Evolutionary conservation across 2,329 filamentous ascomycete species (phyloP).

Genomic region (Lachnellula subtilissima): DNA sequence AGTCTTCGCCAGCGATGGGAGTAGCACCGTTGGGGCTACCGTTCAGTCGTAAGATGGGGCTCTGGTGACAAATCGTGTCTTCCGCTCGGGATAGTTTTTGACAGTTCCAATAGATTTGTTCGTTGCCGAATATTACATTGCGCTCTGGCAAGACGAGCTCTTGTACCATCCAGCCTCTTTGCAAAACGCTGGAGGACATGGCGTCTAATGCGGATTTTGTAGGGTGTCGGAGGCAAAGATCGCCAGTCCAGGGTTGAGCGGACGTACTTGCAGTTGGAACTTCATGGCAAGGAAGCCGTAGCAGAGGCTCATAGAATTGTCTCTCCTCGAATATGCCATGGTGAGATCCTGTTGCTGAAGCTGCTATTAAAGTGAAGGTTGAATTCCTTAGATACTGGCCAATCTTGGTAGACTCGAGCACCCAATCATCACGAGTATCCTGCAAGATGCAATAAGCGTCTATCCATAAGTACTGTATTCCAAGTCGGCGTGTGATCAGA

Average conservation of each 20-base stretch:
- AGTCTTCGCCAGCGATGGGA: not conserved
- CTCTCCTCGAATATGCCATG: not conserved
- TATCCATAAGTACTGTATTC: conserved; percentile 15
- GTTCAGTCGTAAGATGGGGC: not conserved
- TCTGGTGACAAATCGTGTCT: not conserved
- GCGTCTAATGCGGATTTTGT: not conserved
- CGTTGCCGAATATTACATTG: not conserved
- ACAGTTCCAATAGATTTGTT: not conserved
- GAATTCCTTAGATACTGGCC: not conserved
- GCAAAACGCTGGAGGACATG: not conserved
- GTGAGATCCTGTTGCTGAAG: not conserved
- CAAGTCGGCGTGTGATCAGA: conserved; percentile 11
- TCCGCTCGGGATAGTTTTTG: not conserved
- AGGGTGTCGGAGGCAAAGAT: not conserved
- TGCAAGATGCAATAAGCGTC: conserved; percentile 19
- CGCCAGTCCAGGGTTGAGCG: not conserved
- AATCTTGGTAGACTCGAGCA: not conserved
- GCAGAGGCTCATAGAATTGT: not conserved
- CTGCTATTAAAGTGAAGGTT: not conserved
- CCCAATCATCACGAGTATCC: conserved; percentile 9
- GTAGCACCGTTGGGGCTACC: not conserved
- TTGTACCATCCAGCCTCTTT: not conserved
- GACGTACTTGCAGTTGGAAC: not conserved
- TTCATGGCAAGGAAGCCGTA: not conserved
- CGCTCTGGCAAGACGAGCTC: not conserved